Conservation (phyloP, 2,329 filamentous ascomycete genomes). For the Ophiostoma perfectum region DNA sequence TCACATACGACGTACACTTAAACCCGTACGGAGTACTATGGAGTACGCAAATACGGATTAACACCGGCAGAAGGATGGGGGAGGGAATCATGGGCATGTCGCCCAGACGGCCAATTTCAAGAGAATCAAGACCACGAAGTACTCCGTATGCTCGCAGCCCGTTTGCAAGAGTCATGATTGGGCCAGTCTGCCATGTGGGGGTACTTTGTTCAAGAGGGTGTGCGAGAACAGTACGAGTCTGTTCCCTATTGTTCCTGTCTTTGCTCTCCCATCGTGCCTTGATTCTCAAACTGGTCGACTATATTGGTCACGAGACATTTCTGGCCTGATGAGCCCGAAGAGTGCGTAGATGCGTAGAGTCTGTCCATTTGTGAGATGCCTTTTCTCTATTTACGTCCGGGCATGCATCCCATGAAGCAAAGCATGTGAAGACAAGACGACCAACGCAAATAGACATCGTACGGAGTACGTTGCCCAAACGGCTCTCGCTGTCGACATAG, state of each 20-base stretch:
- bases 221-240: background rate
- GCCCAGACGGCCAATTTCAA: conserved; percentile 4
- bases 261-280: background rate
- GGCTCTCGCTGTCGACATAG: too few species aligned
- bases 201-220: background rate
- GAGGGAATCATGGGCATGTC: background rate
- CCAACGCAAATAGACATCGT: background rate
- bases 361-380: too few species aligned
- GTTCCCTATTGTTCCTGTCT: background rate
- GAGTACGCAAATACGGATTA: conserved; percentile 4
- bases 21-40: too few species aligned
- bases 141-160: background rate
- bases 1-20: too few species aligned
- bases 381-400: too few species aligned
- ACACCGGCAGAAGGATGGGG: background rate
- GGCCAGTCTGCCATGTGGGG: background rate
- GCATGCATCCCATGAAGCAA: background rate
- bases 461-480: background rate
- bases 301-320: background rate
- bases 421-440: background rate
- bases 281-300: background rate
- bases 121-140: background rate
- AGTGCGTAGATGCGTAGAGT: too few species aligned
- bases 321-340: background rate
- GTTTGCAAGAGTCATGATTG: conserved; percentile 8